phyloP scores from a whole-genome alignment of 2,329 filamentous ascomycete species.

The Ophiognomonia clavigignenti-juglandacearum region DNA sequence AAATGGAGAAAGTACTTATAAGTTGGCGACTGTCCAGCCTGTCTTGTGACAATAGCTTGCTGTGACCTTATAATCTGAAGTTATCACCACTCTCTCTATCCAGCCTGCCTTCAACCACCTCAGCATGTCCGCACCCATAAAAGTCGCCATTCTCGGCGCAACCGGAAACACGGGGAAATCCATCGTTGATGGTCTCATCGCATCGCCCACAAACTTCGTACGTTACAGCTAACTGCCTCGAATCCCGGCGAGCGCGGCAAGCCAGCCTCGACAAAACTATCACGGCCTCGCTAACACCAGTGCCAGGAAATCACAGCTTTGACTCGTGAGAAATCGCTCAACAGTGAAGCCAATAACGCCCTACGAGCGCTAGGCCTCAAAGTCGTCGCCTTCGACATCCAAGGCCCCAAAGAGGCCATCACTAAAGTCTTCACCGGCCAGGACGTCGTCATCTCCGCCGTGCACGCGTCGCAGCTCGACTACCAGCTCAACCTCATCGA shows the following conservation, averaged over 20 bases:
- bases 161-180: slow-evolving; percentile 4
- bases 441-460: slow-evolving; percentile 41
- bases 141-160: slow-evolving; percentile 1
- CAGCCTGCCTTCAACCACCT: too few relatives aligned
- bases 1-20: too few relatives aligned
- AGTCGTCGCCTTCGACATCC: slow-evolving; percentile 38
- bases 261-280: neutral
- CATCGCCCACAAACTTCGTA: slow-evolving; percentile 24
- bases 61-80: too few relatives aligned
- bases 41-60: too few relatives aligned
- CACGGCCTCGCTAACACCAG: neutral
- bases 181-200: slow-evolving; percentile 24
- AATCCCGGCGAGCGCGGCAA: too few relatives aligned
- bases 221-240: too few relatives aligned
- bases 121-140: neutral
- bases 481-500: slow-evolving; percentile 41
- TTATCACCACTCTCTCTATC: too few relatives aligned
- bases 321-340: slow-evolving; percentile 39
- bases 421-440: slow-evolving; percentile 34
- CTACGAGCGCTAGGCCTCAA: slow-evolving; percentile 39
- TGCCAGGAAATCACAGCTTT: slow-evolving; percentile 43
- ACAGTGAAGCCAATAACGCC: slow-evolving; percentile 37
- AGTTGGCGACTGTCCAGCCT: too few relatives aligned
- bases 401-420: slow-evolving; percentile 34
- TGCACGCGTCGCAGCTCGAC: slow-evolving; percentile 29